These are phyloP conservation scores for Globisporangium solare DNA, from an alignment of 352 stramenopile genomes.

Conservation along the genomic window DNA sequence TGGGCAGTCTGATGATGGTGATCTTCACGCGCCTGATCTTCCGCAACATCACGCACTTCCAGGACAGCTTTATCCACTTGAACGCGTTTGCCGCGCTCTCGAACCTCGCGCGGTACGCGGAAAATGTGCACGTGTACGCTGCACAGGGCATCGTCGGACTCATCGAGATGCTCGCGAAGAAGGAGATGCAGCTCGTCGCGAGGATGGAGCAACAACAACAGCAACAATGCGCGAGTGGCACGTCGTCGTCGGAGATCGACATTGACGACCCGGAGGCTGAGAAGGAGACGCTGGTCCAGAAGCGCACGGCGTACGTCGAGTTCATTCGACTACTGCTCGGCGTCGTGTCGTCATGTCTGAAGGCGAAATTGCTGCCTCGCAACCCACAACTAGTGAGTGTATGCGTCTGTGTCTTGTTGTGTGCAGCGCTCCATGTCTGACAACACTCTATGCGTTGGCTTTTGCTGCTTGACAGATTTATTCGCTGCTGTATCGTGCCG, in stretches of 20 bases:
- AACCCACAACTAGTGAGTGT: slow-evolving; percentile 73
- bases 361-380: slow-evolving; percentile 51
- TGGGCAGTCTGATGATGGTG: slow-evolving; percentile 72
- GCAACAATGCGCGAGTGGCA: background rate
- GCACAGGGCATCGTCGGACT: slow-evolving; percentile 63
- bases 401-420: background rate
- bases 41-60: slow-evolving; percentile 77
- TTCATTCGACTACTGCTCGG: slow-evolving; percentile 69
- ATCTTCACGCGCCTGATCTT: slow-evolving; percentile 74
- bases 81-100: slow-evolving; percentile 70
- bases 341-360: slow-evolving; percentile 61
- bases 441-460: background rate
- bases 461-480: slow-evolving; percentile 49
- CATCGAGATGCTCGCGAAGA: slow-evolving; percentile 75
- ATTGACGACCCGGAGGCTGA: slow-evolving; percentile 17
- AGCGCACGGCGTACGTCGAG: slow-evolving; percentile 66
- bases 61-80: slow-evolving; percentile 75
- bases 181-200: slow-evolving; percentile 50
- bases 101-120: slow-evolving; percentile 64
- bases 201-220: slow-evolving; percentile 31
- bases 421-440: background rate
- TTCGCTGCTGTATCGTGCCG: slow-evolving; percentile 66
- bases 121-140: slow-evolving; percentile 71
- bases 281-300: slow-evolving; percentile 43
- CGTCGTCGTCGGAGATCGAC: slow-evolving; percentile 4